Conservation (phyloP, 2,329 filamentous ascomycete genomes). For the Tolypocladium cylindrosporum region DNA sequence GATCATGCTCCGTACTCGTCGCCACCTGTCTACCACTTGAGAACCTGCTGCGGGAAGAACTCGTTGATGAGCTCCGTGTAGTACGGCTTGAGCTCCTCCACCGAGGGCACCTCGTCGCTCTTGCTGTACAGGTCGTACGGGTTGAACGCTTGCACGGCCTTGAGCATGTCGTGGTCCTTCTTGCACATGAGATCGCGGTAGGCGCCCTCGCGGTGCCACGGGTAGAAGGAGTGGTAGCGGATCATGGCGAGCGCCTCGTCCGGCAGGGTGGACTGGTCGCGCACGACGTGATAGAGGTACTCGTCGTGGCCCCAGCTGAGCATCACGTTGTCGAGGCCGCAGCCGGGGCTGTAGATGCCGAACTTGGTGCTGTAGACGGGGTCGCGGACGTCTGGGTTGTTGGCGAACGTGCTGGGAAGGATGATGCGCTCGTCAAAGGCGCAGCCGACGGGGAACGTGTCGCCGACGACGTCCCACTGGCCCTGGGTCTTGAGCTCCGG, state of each 20-base stretch:
- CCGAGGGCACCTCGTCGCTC: slow-evolving; percentile 68
- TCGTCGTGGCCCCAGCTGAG: slow-evolving; percentile 86
- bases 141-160: slow-evolving; percentile 78
- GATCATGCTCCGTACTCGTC: not conserved
- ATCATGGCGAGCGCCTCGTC: slow-evolving; percentile 85
- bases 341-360: slow-evolving; percentile 71
- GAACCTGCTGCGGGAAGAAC: slow-evolving; percentile 28
- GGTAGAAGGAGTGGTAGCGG: slow-evolving; percentile 86
- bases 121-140: slow-evolving; percentile 90
- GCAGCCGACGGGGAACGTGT: slow-evolving; percentile 73
- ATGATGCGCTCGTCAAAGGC: slow-evolving; percentile 68
- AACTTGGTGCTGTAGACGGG: slow-evolving; percentile 64
- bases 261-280: slow-evolving; percentile 70
- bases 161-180: slow-evolving; percentile 70
- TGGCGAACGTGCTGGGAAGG: slow-evolving; percentile 66
- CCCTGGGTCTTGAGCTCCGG: slow-evolving; percentile 55
- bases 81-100: slow-evolving; percentile 61
- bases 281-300: slow-evolving; percentile 78
- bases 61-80: slow-evolving; percentile 33
- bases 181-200: slow-evolving; percentile 77
- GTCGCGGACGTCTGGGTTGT: slow-evolving; percentile 65
- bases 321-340: slow-evolving; percentile 81
- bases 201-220: slow-evolving; percentile 76
- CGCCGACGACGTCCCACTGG: slow-evolving; percentile 89
- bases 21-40: slow-evolving; percentile 24